Base-by-base conservation (phyloP, 331 rosid genomes). In the Rhamnella rubrinervis region DNA sequence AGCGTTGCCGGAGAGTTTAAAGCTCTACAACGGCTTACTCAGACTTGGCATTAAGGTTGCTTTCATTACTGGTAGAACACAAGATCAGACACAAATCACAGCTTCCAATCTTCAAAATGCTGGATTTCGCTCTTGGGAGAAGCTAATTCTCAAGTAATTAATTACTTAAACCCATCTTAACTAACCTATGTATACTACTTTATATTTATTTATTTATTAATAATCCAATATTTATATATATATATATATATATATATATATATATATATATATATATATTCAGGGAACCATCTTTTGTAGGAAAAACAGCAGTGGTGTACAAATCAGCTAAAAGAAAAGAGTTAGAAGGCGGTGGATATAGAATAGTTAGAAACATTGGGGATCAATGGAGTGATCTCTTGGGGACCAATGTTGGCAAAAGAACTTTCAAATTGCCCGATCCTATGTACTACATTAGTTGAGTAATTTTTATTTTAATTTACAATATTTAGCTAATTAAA, bases 351-450 rank as follows among this genome's bases (percentile, higher is more conserved):
- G 31, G 39, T 28, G 95, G 90, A 9, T 90, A 70, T 10, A 84
- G 68, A 57, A 87, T 87, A 4, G 6, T 85, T 47, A 90, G 92
- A 19, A 89, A 84, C 78, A 78, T 61, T 1, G 92, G 92, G 1
- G 96, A 89, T 58, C 96, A 87, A 68, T 87, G 95, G 92, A 90
- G 92, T 26, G 92, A 90, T 59, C 55, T 90, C 1, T 28, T 82
- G 21, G 96, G 92, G 2, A 63, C 65, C 16, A 26, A 55, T 37
- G 70, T 46, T 0, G 96, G 92, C 4, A 2, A 59, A 0, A 77
- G 92, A 41, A 90, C 88, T 53, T 90, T 87, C 67, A 90, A 90
- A 78, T 37, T 90, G 7, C 96, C 95, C 17, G 83, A 90, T 66
- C 90, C 95, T 0, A 3, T 90, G 67, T 85, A 82, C 55, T 84